Evolutionary conservation across 116 monocot species (phyloP).

Genomic region (Phalaenopsis hybrid): DNA sequence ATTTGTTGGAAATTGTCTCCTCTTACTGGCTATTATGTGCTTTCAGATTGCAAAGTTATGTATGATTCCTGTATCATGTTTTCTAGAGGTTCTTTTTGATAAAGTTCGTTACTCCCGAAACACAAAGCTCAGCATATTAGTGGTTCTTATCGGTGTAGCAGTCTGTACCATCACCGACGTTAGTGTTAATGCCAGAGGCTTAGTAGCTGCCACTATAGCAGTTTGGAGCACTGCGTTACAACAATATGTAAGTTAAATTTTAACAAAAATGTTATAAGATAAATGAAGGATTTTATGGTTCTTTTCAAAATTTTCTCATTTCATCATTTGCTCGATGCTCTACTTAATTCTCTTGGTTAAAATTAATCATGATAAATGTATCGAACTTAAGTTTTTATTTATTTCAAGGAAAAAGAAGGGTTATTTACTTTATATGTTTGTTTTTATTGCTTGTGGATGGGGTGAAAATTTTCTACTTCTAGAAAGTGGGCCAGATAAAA

Average conservation of each 20-base stretch:
- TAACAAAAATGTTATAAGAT: not conserved
- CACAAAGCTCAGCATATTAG: constrained; percentile 34
- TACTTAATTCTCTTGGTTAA: not conserved
- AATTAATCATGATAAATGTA: not conserved
- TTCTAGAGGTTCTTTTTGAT: constrained; percentile 30
- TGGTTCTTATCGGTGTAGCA: constrained; percentile 28
- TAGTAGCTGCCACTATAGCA: constrained; percentile 24
- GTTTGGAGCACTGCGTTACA: constrained; percentile 31
- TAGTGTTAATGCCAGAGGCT: constrained; percentile 26
- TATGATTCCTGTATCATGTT: constrained; percentile 34
- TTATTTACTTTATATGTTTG: too few relatives aligned
- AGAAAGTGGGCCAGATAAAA: too few relatives aligned
- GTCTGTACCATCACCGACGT: constrained; percentile 30
- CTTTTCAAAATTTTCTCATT: not conserved
- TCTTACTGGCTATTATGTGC: not conserved
- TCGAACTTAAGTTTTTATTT: too few relatives aligned
- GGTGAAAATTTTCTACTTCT: too few relatives aligned
- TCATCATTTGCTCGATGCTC: not conserved
- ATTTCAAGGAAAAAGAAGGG: too few relatives aligned
- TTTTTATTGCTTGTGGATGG: too few relatives aligned
- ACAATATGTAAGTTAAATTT: constrained; percentile 24
- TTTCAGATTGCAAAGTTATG: constrained; percentile 29
- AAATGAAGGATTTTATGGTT: not conserved
- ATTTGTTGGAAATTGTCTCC: not conserved
- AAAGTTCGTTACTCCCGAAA: constrained; percentile 25